A percentile compares a stretch with the other conserved stretches of the same genome.
Conservation (phyloP, 371 early-diverging fungal genomes). For the Actinomucor elegans region DNA sequence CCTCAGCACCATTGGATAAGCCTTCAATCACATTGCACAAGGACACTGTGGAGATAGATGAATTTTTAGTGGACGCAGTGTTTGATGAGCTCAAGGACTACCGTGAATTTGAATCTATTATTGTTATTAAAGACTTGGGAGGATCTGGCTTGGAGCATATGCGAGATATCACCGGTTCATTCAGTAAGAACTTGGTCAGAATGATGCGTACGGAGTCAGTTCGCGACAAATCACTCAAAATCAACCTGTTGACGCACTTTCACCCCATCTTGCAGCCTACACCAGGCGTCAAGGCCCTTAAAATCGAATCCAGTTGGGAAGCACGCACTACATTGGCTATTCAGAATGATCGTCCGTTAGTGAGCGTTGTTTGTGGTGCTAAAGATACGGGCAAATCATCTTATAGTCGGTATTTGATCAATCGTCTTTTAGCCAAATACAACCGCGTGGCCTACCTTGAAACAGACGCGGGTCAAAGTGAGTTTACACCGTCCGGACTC, state of each 20-base stretch:
- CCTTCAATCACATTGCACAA: neutral
- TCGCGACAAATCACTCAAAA: neutral
- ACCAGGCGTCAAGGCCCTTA: slow-evolving; percentile 38
- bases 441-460: slow-evolving; percentile 72
- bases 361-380: slow-evolving; percentile 64
- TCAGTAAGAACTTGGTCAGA: slow-evolving; percentile 16
- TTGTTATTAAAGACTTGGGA: slow-evolving; percentile 19
- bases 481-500: slow-evolving; percentile 73
- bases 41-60: neutral
- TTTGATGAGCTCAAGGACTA: slow-evolving; percentile 13
- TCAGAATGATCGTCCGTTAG: slow-evolving; percentile 29
- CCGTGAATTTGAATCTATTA: slow-evolving; percentile 8
- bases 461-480: slow-evolving; percentile 82
- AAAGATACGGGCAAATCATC: slow-evolving; percentile 84
- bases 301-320: slow-evolving; percentile 44
- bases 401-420: slow-evolving; percentile 62
- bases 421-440: slow-evolving; percentile 61
- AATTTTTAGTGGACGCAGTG: slow-evolving; percentile 13
- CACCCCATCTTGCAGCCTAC: slow-evolving; percentile 36
- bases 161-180: slow-evolving; percentile 7
- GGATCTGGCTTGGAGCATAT: slow-evolving; percentile 8
- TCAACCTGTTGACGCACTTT: slow-evolving; percentile 23
- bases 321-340: neutral
- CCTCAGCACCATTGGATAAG: slow-evolving; percentile 24
- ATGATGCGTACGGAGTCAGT: neutral